Evolutionary conservation across 257 asterid genomes (phyloP).

Genomic region (Jacaranda mimosifolia): DNA sequence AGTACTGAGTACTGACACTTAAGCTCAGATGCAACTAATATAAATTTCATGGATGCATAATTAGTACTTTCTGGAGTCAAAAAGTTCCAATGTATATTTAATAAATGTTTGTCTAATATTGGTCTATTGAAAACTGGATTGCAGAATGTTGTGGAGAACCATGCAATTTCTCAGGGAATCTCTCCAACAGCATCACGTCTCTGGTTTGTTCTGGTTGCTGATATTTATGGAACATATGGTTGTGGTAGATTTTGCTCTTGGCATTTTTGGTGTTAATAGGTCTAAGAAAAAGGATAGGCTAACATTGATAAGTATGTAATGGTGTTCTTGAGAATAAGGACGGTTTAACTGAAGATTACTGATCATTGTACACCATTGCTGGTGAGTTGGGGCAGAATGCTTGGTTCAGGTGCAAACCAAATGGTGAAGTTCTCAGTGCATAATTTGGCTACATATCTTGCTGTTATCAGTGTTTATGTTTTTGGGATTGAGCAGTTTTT

Average conservation of each 20-base stretch:
- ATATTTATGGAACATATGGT: constrained; percentile 57
- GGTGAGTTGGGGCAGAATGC: constrained; percentile 59
- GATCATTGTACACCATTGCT: constrained; percentile 66
- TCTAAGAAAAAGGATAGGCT: constrained; percentile 66
- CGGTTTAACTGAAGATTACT: constrained; percentile 68
- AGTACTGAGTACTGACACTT: background rate
- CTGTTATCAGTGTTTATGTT: constrained; percentile 69
- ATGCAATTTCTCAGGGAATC: constrained; percentile 38
- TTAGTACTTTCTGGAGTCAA: background rate
- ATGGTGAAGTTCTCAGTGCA: constrained; percentile 71
- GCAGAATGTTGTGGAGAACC: constrained; percentile 26
- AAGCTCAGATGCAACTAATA: background rate
- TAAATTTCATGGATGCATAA: background rate
- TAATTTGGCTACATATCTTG: constrained; percentile 68
- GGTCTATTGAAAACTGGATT: background rate
- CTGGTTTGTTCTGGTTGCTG: constrained; percentile 39
- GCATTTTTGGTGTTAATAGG: constrained; percentile 64
- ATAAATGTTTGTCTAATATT: background rate
- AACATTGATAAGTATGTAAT: constrained; percentile 56
- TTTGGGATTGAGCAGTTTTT: constrained; percentile 63
- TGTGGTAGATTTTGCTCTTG: constrained; percentile 58
- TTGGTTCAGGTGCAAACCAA: constrained; percentile 59
- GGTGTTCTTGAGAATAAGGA: constrained; percentile 58
- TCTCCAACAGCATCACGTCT: constrained; percentile 49
- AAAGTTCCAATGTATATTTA: background rate